phyloP scores from a whole-genome alignment of 2,329 filamentous ascomycete genomes.

The Tolypocladium capitatum region DNA sequence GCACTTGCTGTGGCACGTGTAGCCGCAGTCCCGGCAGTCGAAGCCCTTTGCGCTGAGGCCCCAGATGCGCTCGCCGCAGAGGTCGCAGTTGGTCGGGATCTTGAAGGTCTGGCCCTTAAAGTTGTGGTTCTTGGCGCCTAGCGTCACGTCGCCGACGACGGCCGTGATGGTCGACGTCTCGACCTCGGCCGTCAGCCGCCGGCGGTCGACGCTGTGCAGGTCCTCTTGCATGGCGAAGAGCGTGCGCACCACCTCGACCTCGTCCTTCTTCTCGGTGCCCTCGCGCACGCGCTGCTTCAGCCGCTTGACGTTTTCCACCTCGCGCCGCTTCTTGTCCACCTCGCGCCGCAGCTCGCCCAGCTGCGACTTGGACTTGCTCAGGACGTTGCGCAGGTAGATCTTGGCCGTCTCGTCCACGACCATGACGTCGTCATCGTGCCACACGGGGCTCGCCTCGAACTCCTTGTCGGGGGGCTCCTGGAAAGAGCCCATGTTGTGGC shows the following conservation, averaged over 20 bases:
- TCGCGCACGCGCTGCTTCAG: conserved; percentile 65
- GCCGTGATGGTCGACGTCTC: conserved; percentile 88
- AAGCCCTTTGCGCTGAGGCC: conserved; percentile 92
- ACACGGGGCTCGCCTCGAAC: conserved; percentile 92
- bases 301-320: conserved; percentile 66
- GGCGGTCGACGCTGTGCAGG: conserved; percentile 72
- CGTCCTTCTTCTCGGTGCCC: conserved; percentile 77
- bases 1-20: conserved; percentile 96
- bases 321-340: conserved; percentile 71
- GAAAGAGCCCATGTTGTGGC: conserved; percentile 74
- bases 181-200: conserved; percentile 76
- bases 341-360: conserved; percentile 69
- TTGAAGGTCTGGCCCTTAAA: conserved; percentile 99
- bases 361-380: conserved; percentile 80
- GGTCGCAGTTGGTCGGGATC: conserved; percentile 94
- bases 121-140: conserved; percentile 89
- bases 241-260: conserved; percentile 71
- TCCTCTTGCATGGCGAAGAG: conserved; percentile 76
- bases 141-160: conserved; percentile 79
- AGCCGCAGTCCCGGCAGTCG: conserved; percentile 90
- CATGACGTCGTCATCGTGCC: conserved; percentile 87
- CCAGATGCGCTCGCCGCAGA: conserved; percentile 95
- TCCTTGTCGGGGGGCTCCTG: conserved; percentile 72
- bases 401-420: conserved; percentile 77
- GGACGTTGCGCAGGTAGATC: conserved; percentile 78